Evolutionary conservation across 306 rosid genomes (phyloP).

Genomic region (Casuarina equisetifolia): DNA sequence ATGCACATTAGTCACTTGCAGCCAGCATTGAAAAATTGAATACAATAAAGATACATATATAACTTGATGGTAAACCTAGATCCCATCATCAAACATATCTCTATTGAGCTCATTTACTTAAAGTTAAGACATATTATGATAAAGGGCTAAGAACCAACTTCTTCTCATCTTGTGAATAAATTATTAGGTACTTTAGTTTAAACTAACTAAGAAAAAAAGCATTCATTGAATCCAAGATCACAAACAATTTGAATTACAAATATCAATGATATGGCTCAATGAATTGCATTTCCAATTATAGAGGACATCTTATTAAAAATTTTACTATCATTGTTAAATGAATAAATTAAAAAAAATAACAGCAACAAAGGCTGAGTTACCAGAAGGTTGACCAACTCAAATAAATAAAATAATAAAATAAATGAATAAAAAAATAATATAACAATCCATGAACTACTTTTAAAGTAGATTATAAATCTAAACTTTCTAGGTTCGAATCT

Average conservation of each 20-base stretch:
- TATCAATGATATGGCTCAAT: conserved; percentile 6
- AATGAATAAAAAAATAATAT: not conserved
- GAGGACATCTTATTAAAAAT: not conserved
- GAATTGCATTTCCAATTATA: conserved; percentile 2
- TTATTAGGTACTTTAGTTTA: conserved; percentile 1
- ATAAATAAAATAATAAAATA: too few species aligned
- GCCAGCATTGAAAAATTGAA: conserved; percentile 23
- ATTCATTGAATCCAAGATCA: not conserved
- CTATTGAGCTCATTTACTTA: conserved; percentile 67
- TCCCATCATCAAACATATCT: conserved; percentile 56
- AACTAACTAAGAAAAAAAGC: not conserved
- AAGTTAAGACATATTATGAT: conserved; percentile 47
- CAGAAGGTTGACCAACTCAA: not conserved
- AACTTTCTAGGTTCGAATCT: not conserved
- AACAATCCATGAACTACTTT: not conserved
- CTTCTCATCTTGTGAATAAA: conserved; percentile 62
- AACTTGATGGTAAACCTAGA: conserved; percentile 55
- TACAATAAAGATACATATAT: conserved; percentile 10
- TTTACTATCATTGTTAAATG: not conserved
- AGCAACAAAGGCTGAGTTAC: not conserved
- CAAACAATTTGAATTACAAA: not conserved
- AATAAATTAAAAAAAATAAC: not conserved
- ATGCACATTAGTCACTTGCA: conserved; percentile 38
- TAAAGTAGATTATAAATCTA: not conserved
- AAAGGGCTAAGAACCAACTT: conserved; percentile 59